phyloP scores from a whole-genome alignment of 2,329 filamentous ascomycete genomes.

The Sporothrix curviconia region DNA sequence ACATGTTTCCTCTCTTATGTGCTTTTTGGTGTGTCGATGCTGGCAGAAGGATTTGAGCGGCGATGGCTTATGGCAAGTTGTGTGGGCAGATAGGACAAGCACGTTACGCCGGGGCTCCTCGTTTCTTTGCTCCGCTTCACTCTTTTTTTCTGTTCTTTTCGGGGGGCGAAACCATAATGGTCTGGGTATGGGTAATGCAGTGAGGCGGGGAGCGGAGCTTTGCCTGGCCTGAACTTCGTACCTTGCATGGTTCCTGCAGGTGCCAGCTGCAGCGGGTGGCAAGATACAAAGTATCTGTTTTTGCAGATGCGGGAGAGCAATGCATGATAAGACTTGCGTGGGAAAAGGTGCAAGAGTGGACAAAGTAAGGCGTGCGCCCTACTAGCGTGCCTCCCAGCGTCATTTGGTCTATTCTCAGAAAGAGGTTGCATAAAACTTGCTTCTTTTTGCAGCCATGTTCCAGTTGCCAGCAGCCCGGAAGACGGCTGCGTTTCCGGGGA shows the following conservation, averaged over 20 bases:
- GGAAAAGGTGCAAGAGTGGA: too few species aligned
- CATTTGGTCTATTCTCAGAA: too few species aligned
- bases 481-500: not conserved
- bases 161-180: not conserved
- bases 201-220: not conserved
- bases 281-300: too few species aligned
- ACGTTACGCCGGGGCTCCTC: too few species aligned
- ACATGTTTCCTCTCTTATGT: too few species aligned
- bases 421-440: constrained; percentile 7
- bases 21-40: too few species aligned
- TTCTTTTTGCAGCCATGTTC: constrained; percentile 7
- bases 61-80: not conserved
- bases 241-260: constrained; percentile 17
- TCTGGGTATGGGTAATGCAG: not conserved
- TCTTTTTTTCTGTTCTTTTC: too few species aligned
- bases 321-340: too few species aligned
- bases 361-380: too few species aligned
- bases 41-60: not conserved
- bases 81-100: not conserved
- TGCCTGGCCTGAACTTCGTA: not conserved
- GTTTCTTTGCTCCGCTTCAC: too few species aligned
- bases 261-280: not conserved
- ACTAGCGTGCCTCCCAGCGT: too few species aligned
- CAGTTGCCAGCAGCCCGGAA: constrained; percentile 6
- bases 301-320: too few species aligned